Conservation (phyloP, 139 green algal genomes). For the Mychonastes homosphaera region DNA sequence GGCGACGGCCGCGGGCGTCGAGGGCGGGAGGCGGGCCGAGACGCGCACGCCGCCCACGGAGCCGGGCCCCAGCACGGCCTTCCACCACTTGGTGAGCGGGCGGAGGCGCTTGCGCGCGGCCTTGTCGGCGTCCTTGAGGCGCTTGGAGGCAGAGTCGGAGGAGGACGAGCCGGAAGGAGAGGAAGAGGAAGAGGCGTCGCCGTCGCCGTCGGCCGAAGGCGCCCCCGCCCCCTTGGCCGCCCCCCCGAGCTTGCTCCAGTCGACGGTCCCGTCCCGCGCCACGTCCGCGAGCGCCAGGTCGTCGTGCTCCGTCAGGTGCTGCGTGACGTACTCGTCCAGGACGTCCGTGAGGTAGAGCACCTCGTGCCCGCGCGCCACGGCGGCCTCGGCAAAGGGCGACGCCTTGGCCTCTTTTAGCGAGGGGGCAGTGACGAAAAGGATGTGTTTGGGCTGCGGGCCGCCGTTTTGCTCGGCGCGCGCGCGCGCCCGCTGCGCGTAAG, state of each 20-base stretch:
- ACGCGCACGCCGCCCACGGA: conserved; percentile 48
- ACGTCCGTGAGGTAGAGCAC: conserved; percentile 96
- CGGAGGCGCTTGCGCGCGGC: conserved; percentile 72
- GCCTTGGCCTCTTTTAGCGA: conserved; percentile 50
- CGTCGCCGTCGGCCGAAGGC: too few relatives aligned
- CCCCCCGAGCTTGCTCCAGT: too few relatives aligned
- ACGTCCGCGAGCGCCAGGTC: conserved; percentile 89
- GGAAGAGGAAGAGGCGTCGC: too few relatives aligned
- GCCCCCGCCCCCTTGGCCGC: conserved; percentile 7
- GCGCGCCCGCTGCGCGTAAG: not conserved
- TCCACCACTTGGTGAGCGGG: conserved; percentile 88
- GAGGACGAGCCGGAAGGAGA: too few relatives aligned
- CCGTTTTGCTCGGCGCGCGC: too few relatives aligned
- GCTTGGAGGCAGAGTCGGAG: conserved; percentile 5
- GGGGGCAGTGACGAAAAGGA: conserved; percentile 88
- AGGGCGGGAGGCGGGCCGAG: conserved; percentile 65
- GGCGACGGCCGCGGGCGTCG: conserved; percentile 85
- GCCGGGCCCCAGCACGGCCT: conserved; percentile 54
- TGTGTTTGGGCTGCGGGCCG: too few relatives aligned
- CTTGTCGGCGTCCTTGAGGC: conserved; percentile 67
- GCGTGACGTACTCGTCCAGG: conserved; percentile 95
- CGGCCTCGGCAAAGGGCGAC: conserved; percentile 60
- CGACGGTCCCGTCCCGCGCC: conserved; percentile 93
- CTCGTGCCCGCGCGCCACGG: conserved; percentile 39
- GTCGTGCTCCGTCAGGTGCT: conserved; percentile 88